Base-by-base conservation (phyloP, 176 grass and related monocot genomes). In the Triticum urartu region DNA sequence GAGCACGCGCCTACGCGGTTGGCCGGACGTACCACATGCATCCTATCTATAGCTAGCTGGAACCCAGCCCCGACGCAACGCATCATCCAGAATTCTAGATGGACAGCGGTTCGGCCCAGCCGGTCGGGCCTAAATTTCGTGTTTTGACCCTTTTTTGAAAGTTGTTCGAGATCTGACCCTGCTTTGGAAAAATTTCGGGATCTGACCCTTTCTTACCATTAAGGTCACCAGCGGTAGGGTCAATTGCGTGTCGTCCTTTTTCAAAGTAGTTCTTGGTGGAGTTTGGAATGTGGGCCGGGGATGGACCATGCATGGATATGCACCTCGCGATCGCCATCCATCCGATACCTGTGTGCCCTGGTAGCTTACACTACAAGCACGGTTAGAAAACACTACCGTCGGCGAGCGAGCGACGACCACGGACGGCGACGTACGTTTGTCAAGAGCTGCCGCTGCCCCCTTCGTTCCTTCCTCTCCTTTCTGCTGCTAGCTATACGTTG, bases 391-490 rank as follows among this genome's bases (percentile, higher is more conserved):
- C 48, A 52, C 48, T 52, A 5, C 48, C 48, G 48, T 17, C 48
- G 38, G 38, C 38, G 7, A 39, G 38, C 38, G 0, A 39, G 38
- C 38, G 6, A 26, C 45, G 45, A 54, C 13, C 74, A 4, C 47
- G 56, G 78, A 66, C 38, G 38, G 33, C 83, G 50, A 72, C 73
- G 66, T 32, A 63, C 87, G 11, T 9, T 58, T 60, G 42, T 30
- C 25, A 56, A 76, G 73, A 60, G 35, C 12, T 5, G 63, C 43
- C 42, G 43, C 80, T 39, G 30, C n/a, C 38, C 10, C 56, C 15
- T 30, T 30, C 9, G 3, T 20, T 9, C 24, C 14, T 77, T 47
- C 7, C 36, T 38, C 5, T 18, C 47, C 14, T 52, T 52, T 52
- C 15, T 6, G 52, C 5, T 72, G 81, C 7, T 77, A 20, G 52